Evolutionary conservation across 257 asterid genomes (phyloP).

Genomic region (Ocimum tenuiflorum): DNA sequence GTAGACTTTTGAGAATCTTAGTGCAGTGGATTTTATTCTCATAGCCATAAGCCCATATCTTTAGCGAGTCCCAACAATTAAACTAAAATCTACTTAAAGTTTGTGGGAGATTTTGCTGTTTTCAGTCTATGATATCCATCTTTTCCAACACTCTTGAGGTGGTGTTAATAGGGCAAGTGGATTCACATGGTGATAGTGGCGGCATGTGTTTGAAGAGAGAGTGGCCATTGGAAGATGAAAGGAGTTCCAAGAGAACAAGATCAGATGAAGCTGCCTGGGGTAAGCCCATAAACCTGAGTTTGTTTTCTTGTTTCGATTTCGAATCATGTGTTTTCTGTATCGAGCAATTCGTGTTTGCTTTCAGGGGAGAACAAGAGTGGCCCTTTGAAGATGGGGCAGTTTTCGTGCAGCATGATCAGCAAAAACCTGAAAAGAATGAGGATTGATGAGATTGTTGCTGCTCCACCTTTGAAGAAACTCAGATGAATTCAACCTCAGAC

Average conservation of each 20-base stretch:
- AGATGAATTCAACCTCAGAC: conserved; percentile 13
- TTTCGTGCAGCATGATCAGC: conserved; percentile 31
- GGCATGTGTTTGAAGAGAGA: conserved; percentile 45
- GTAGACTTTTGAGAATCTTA: too few relatives aligned
- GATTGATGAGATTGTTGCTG: conserved; percentile 36
- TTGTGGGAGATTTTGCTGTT: too few relatives aligned
- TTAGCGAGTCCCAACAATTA: too few relatives aligned
- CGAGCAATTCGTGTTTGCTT: not conserved
- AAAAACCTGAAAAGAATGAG: conserved; percentile 36
- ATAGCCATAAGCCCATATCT: too few relatives aligned
- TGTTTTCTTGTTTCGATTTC: too few relatives aligned
- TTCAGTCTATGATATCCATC: not conserved
- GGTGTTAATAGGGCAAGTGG: conserved; percentile 20
- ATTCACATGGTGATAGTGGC: not conserved
- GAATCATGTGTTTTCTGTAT: too few relatives aligned
- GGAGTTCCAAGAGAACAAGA: conserved; percentile 48
- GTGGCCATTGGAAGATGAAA: conserved; percentile 32
- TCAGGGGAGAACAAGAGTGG: too few relatives aligned
- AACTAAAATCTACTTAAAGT: too few relatives aligned
- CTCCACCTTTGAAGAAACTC: conserved; percentile 39
- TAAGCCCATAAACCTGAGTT: not conserved
- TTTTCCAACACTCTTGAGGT: not conserved
- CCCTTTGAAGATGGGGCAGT: not conserved
- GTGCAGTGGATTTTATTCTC: too few relatives aligned
- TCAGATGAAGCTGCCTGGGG: conserved; percentile 28